These are phyloP conservation scores for Quercus agrifolia DNA, from an alignment of 306 rosid species.

Conservation along the genomic window DNA sequence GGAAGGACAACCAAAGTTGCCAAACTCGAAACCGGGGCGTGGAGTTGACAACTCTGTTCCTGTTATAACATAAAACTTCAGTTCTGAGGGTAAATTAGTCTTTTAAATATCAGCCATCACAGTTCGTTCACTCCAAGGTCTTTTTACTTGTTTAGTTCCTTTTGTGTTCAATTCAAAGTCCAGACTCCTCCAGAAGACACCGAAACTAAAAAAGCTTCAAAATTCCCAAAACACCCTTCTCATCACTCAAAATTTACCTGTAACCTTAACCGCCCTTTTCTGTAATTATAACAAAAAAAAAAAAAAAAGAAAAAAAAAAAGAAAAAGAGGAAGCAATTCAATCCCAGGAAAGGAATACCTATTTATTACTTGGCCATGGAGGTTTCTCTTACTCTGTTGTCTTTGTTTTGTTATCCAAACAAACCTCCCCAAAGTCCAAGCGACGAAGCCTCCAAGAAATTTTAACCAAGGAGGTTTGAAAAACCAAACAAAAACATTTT, in stretches of 20 bases:
- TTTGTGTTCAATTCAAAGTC: neutral
- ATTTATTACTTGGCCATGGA: slow-evolving; percentile 30
- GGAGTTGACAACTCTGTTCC: too few relatives aligned
- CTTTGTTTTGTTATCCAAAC: slow-evolving; percentile 24
- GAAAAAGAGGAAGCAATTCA: slow-evolving; percentile 5
- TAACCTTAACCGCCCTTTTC: neutral
- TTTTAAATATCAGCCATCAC: neutral
- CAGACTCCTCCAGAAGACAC: neutral
- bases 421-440: slow-evolving; percentile 23
- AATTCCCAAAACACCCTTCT: slow-evolving; percentile 29
- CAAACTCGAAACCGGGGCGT: too few relatives aligned
- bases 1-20: too few relatives aligned
- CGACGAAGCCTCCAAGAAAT: slow-evolving; percentile 32
- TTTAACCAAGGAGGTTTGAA: slow-evolving; percentile 17
- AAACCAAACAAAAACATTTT: neutral
- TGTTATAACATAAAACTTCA: neutral
- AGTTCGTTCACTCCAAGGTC: neutral
- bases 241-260: neutral
- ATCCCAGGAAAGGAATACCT: slow-evolving; percentile 24
- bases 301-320: neutral
- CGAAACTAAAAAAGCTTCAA: rapidly evolving
- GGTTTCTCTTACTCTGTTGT: slow-evolving; percentile 1
- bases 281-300: slow-evolving; percentile 20
- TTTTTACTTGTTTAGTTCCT: neutral
- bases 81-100: neutral